These are phyloP conservation scores for Nectriaceae sp. DNA, from an alignment of 2,329 filamentous ascomycete genomes.

Conservation along the genomic window DNA sequence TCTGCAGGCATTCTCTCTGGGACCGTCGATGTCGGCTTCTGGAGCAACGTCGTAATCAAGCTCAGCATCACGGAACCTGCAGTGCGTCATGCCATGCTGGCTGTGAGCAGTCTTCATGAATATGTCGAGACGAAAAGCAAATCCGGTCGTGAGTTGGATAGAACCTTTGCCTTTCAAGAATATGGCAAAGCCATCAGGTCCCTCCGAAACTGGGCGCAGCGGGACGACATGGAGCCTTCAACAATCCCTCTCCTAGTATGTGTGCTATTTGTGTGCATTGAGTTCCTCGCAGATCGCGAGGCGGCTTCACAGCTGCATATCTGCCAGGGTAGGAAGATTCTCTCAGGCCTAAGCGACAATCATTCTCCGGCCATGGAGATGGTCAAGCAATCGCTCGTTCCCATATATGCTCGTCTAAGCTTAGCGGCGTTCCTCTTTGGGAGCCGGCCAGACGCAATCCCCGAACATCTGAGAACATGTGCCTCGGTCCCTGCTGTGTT, in stretches of 20 bases:
- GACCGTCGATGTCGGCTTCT: conserved; percentile 45
- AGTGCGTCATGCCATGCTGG: conserved; percentile 51
- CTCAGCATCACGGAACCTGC: conserved; percentile 46
- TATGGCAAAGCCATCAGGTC: conserved; percentile 51
- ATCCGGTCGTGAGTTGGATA: conserved; percentile 19
- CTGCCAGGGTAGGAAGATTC: conserved; percentile 44
- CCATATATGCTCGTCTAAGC: conserved; percentile 46
- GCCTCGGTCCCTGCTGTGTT: conserved; percentile 36
- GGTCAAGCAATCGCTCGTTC: conserved; percentile 42
- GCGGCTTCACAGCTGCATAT: conserved; percentile 47
- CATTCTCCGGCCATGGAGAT: conserved; percentile 36
- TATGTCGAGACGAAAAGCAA: conserved; percentile 20
- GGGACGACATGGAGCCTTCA: conserved; percentile 26
- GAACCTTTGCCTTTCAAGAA: conserved; percentile 32
- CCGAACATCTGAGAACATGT: conserved; percentile 34
- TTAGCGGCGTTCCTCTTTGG: conserved; percentile 45
- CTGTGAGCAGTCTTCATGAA: conserved; percentile 51
- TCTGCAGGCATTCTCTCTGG: conserved; percentile 44
- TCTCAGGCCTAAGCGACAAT: conserved; percentile 34
- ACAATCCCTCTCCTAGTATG: conserved; percentile 45
- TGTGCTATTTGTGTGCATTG: conserved; percentile 54
- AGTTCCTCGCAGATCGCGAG: conserved; percentile 54
- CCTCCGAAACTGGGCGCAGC: conserved; percentile 38
- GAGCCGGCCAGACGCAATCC: conserved; percentile 37
- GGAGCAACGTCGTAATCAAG: conserved; percentile 47